phyloP scores from a whole-genome alignment of 306 rosid genomes.

The Casuarina cunninghamiana region DNA sequence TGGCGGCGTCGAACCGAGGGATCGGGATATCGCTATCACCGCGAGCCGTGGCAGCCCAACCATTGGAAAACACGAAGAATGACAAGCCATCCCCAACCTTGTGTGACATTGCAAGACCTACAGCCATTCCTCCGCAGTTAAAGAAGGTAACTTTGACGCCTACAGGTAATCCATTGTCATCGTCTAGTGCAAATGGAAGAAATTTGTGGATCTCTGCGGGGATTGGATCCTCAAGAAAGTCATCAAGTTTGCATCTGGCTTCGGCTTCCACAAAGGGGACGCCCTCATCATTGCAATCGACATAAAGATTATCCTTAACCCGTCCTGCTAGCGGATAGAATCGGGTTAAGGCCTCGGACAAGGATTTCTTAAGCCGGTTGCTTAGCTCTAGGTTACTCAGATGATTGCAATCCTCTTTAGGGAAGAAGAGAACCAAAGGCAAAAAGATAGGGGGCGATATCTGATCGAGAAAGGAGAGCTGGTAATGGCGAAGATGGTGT shows the following conservation, averaged over 20 bases:
- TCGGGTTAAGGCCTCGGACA: constrained; percentile 22
- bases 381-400: neutral
- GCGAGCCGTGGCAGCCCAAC: constrained; percentile 28
- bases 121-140: constrained; percentile 31
- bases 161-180: constrained; percentile 9
- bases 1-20: constrained; percentile 21
- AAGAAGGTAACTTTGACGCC: constrained; percentile 27
- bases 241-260: constrained; percentile 1
- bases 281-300: constrained; percentile 24
- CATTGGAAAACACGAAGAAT: constrained; percentile 23
- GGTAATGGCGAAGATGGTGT: constrained; percentile 22
- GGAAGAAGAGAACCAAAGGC: constrained; percentile 29
- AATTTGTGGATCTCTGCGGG: constrained; percentile 23
- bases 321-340: constrained; percentile 28
- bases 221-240: constrained; percentile 6
- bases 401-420: neutral
- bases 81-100: constrained; percentile 34
- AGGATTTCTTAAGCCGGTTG: constrained; percentile 11
- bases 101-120: constrained; percentile 35
- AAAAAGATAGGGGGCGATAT: constrained; percentile 19
- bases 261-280: constrained; percentile 11
- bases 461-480: constrained; percentile 34
- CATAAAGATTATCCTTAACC: neutral
- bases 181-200: constrained; percentile 15
- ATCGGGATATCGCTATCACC: neutral